Base-by-base conservation (phyloP, 2,329 filamentous ascomycete species). In the Aquanectria penicillioides region DNA sequence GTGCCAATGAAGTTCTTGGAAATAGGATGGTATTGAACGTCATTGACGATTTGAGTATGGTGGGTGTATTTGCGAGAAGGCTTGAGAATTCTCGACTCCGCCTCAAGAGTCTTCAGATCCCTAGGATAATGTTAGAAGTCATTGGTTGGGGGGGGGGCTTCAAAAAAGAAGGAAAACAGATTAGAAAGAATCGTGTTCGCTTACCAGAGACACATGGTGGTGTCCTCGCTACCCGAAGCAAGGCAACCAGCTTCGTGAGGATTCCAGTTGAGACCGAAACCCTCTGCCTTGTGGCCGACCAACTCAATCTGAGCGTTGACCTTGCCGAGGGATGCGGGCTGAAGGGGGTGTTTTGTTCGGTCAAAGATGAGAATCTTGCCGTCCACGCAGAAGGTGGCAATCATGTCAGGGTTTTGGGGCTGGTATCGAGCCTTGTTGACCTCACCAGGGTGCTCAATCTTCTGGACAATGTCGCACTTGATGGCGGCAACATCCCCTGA, bases 361-460 rank as follows among this genome's bases (percentile, higher is more conserved):
- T 99, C 95, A 79, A 96, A 99, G 67, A 99, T 88, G 74, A 98
- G 88, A 36, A 97, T 91, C 66, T 88, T 90, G 62, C 92, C 91
- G 74, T 97, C 92, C 7, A 92, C 87, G 64, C 92, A 93, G 78
- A 97, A 89, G 0, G 95, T 97, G 3, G 95, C 95, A 69, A 99
- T 96, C 57, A 99, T 89, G 71, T 99, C 93, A 5, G 94, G 93
- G 72, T 99, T 99, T 75, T 98, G 94, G 11, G 95, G 95, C 77
- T 97, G 94, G 74, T 98, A 98, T 67, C 95, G 89, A 13, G 95
- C 96, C 81, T 98, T 99, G 84, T 99, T 99, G 74, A 99, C 93
- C 77, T 99, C 95, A 63, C 92, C 92, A 13, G 94, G 93, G 74
- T 99, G 95, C 74, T 97, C 91, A 74, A 99, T 99, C 77, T 92